Base-by-base conservation (phyloP, 345 rosid species). In the Hevea brasiliensis region DNA sequence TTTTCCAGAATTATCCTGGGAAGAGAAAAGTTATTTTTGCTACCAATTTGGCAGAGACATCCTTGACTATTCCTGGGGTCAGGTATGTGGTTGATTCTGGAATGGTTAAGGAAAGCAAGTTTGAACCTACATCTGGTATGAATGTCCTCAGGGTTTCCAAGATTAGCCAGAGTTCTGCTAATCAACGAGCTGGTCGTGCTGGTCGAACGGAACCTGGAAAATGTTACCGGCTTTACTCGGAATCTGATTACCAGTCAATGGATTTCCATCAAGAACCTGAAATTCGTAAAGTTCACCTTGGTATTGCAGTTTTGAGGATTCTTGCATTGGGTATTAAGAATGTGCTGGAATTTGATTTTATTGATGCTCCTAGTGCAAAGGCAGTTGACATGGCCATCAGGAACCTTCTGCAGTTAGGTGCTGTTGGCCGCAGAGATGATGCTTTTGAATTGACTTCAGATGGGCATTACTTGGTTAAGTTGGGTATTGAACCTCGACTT, bases 1-100 rank as follows among this genome's bases (percentile, higher is more conserved):
- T 92, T 74, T 94, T 92, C 77, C 83, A 81, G 83, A 76, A 74
- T 60, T 81, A 80, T 75, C 83, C 82, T 10, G 93, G 87, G 74
- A 87, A 82, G 85, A 84, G 98, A 76, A 94, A 94, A 82, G 91
- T 94, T 48, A 87, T 94, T 70, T 94, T 94, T 84, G 83, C 97
- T 9, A 92, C 98, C 59, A 94, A 94, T 84, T 65, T 94, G 70
- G 98, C 98, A n/a, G 98, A 94, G 84, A 94, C 98, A 37, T 94
- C 98, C 3, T 80, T 94, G 61, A 92, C 98, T 61, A 94, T 94
- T 74, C 97, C 97, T 37, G 98, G 97, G 63, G 90, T 92, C 81
- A 92, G 82, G 88, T 94, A 83, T 75, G 98, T 89, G 58, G 84
- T 94, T 51, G 98, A 94, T 83, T 88, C 89, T 37, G 98, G 97